phyloP scores from a whole-genome alignment of 305 asterid genomes.

The Fraxinus platypoda region DNA sequence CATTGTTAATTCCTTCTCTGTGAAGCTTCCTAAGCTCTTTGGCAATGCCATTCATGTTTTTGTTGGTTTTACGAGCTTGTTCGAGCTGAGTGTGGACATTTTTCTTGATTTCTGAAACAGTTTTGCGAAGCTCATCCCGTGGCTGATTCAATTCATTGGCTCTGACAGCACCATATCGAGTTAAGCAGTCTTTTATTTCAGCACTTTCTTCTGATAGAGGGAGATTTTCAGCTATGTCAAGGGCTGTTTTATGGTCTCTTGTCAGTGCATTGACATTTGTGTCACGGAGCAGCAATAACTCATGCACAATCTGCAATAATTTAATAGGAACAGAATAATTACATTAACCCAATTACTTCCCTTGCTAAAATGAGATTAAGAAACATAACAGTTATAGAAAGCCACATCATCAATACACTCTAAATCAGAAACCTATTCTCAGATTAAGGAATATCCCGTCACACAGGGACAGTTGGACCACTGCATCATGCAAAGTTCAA shows the following conservation, averaged over 20 bases:
- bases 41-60: slow-evolving; percentile 76
- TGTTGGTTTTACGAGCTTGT: slow-evolving; percentile 77
- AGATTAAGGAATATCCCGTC: background rate
- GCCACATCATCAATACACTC: background rate
- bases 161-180: slow-evolving; percentile 65
- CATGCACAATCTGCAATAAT: slow-evolving; percentile 64
- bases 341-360: background rate
- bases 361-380: background rate
- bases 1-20: slow-evolving; percentile 82
- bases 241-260: slow-evolving; percentile 81
- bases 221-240: slow-evolving; percentile 81
- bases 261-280: slow-evolving; percentile 76
- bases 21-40: slow-evolving; percentile 91
- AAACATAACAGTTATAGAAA: background rate
- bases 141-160: slow-evolving; percentile 88
- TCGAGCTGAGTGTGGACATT: slow-evolving; percentile 79
- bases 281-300: slow-evolving; percentile 64
- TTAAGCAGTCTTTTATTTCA: slow-evolving; percentile 60
- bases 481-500: background rate
- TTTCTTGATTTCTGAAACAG: slow-evolving; percentile 80
- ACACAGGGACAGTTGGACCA: background rate
- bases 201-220: slow-evolving; percentile 74
- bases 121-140: slow-evolving; percentile 72
- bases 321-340: background rate
- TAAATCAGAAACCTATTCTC: background rate